phyloP scores from a whole-genome alignment of 257 asterid genomes.

The Ligustrum vulgare region DNA sequence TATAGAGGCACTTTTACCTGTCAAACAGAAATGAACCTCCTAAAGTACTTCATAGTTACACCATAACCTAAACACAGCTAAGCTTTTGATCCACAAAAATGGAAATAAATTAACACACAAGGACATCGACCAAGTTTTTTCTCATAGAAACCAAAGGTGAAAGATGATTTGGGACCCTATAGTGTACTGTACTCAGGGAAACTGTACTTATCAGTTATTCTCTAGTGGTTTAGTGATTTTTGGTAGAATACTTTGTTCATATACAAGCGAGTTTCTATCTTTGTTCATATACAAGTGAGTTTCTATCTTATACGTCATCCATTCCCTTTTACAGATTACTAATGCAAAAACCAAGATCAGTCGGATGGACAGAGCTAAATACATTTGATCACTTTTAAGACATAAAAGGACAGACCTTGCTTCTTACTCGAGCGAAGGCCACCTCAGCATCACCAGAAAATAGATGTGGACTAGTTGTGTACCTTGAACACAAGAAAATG shows the following conservation, averaged over 20 bases:
- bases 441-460: constrained; percentile 78
- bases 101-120: not conserved
- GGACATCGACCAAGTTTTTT: not conserved
- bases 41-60: not conserved
- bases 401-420: constrained; percentile 49
- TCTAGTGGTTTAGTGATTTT: not conserved
- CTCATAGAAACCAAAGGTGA: not conserved
- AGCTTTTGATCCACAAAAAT: not conserved
- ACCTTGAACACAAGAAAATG: constrained; percentile 39
- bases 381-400: not conserved
- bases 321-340: not conserved
- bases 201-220: not conserved
- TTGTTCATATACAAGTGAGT: not conserved
- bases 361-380: not conserved
- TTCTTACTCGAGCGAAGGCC: constrained; percentile 84
- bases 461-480: constrained; percentile 99
- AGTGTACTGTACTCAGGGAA: not conserved
- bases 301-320: not conserved
- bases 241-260: not conserved
- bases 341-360: constrained; percentile 5
- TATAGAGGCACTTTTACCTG: constrained; percentile 97
- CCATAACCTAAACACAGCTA: not conserved
- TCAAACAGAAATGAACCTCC: constrained; percentile 5
- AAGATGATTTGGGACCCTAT: not conserved
- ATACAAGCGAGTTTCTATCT: not conserved